A percentile compares a stretch with the other conserved stretches of the same genome.
Conservation (phyloP, 2,329 filamentous ascomycete genomes). For the Pestalotiopsis sp. region DNA sequence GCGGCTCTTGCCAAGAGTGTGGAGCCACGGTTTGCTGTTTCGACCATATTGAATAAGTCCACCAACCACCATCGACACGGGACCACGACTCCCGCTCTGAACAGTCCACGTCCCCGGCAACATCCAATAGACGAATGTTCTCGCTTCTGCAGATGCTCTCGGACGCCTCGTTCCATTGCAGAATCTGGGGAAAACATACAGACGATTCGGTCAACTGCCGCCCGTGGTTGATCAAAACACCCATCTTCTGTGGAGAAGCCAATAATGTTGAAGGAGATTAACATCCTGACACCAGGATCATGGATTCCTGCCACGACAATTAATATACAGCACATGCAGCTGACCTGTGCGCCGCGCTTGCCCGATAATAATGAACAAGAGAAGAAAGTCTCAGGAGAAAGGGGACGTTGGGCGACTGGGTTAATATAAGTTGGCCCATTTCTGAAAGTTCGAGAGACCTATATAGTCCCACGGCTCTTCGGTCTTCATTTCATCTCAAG, state of each 20-base stretch:
- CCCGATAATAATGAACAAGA: not conserved
- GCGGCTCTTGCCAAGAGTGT: constrained; percentile 5
- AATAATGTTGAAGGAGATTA: constrained; percentile 4
- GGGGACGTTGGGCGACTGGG: not conserved
- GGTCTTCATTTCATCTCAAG: not conserved
- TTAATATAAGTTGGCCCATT: not conserved
- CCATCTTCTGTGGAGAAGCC: not conserved
- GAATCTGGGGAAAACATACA: not conserved
- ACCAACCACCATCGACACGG: constrained; percentile 17
- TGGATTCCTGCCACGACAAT: not conserved
- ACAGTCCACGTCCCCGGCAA: not conserved
- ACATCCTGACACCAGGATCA: not conserved
- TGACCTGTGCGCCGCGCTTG: not conserved
- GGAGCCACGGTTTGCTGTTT: constrained; percentile 1
- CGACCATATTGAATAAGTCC: constrained; percentile 13
- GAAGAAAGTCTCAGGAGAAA: not conserved
- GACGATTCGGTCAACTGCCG: constrained; percentile 7
- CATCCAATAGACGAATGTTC: constrained; percentile 10
- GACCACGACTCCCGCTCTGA: constrained; percentile 7
- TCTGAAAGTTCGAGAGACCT: too few relatives aligned
- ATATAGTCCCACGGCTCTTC: not conserved
- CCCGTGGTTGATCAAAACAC: not conserved
- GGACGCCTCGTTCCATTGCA: not conserved
- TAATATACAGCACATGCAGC: not conserved
- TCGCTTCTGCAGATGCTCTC: not conserved